Evolutionary conservation across 441 rosid genomes (phyloP).

Genomic region (Aquilaria agallochum): DNA sequence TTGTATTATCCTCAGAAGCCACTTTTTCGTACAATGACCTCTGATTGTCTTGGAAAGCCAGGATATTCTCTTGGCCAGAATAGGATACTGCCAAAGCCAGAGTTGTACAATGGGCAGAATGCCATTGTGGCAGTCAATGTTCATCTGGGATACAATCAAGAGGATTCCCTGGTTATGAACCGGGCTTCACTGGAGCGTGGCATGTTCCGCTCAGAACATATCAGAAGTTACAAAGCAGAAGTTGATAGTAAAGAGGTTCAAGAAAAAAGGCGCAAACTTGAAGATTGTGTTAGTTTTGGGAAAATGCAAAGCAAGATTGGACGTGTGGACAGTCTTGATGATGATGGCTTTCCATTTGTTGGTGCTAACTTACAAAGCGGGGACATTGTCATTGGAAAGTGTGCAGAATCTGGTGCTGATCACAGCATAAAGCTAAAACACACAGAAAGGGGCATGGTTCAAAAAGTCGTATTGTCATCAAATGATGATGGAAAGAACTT

Average conservation of each 20-base stretch:
- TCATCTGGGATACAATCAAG: conserved; percentile 94
- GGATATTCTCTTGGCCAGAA: conserved; percentile 31
- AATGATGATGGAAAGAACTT: conserved; percentile 92
- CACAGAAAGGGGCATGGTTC: conserved; percentile 90
- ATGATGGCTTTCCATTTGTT: conserved; percentile 84
- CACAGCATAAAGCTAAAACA: conserved; percentile 87
- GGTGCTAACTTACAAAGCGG: conserved; percentile 88
- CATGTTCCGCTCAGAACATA: conserved; percentile 83
- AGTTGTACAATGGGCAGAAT: conserved; percentile 80
- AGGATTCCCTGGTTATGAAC: conserved; percentile 93
- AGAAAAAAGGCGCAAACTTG: conserved; percentile 55
- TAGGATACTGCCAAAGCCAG: conserved; percentile 43
- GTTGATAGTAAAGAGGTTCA: conserved; percentile 65
- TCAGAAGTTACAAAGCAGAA: conserved; percentile 89
- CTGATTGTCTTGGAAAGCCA: conserved; percentile 67
- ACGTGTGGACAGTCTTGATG: conserved; percentile 85
- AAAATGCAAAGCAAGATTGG: conserved; percentile 71
- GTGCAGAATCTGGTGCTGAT: conserved; percentile 79
- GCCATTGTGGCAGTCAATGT: conserved; percentile 93
- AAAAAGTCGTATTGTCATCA: conserved; percentile 84
- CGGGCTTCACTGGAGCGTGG: conserved; percentile 87
- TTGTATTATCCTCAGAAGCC: conserved; percentile 86
- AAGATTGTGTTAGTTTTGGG: conserved; percentile 65
- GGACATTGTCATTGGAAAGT: conserved; percentile 83
- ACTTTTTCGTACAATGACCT: conserved; percentile 62